Base-by-base conservation (phyloP, 1,139 yeast species). In the Lodderomyces orthopsilosis region DNA sequence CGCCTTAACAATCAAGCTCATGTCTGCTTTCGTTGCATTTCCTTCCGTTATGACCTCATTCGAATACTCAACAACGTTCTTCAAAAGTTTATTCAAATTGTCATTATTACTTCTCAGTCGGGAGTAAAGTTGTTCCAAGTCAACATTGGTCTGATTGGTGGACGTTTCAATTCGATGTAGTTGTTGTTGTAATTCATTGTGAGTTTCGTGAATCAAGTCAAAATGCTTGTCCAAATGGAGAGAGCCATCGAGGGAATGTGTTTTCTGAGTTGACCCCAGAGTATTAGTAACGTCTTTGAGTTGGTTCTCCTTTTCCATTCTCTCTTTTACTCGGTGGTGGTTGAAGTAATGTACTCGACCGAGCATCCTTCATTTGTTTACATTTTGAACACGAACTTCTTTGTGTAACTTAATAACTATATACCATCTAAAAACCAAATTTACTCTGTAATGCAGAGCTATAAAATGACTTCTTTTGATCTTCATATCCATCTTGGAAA, bases 361-460 rank as follows among this genome's bases (percentile, higher is more conserved):
- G 8, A 21, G 8, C 23, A 21, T 21, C 8, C 23, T 21, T 6
- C 23, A 21, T 6, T 21, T 21, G 23, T 21, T 21, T 21, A 21
- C 23, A 21, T 21, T 39, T 27, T 23, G 50, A 46, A 13, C 32
- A 14, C 32, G 9, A 13, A 6, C 6, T 26, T 13, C 6, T 30
- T 30, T 30, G 34, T 30, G 14, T 36, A 17, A 13, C 27, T 14
- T 36, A 9, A 13, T 9, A 13, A 21, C 27, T n/a, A 6, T 4
- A 6, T 12, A 9, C n/a, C 37, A 15, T 35, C 38, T 54, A 79
- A 30, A 79, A 59, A 0, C 86, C 86, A 51, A 82, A 66, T 51
- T 75, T 77, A 45, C 75, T 73, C 51, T 72, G 75, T 33, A 79
- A 54, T 1, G 85, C 77, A 4, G 82, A 71, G 35, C 69, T 66